These are phyloP conservation scores for Boechera stricta DNA, from an alignment of 345 rosid genomes.

Conservation along the genomic window DNA sequence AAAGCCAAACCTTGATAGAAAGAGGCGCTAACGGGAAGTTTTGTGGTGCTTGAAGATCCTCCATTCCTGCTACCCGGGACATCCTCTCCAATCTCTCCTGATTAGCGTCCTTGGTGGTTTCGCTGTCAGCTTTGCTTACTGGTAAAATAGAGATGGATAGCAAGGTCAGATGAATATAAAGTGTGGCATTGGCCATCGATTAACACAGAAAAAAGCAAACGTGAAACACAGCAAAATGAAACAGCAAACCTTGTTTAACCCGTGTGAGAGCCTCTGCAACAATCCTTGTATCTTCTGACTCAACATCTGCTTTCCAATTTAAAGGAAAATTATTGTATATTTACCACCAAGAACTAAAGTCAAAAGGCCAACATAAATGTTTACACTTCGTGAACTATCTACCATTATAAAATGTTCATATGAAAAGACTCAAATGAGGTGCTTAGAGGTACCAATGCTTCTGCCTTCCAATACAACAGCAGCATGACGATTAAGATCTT, in stretches of 20 bases:
- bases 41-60: slow-evolving; percentile 77
- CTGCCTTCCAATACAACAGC: slow-evolving; percentile 94
- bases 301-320: slow-evolving; percentile 61
- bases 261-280: too few relatives aligned
- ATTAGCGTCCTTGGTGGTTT: slow-evolving; percentile 50
- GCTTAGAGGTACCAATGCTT: slow-evolving; percentile 57
- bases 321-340: slow-evolving; percentile 28
- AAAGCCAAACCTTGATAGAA: slow-evolving; percentile 68
- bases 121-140: slow-evolving; percentile 52
- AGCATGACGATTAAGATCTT: slow-evolving; percentile 86
- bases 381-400: slow-evolving; percentile 19
- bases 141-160: slow-evolving; percentile 20
- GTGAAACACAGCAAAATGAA: slow-evolving; percentile 31
- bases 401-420: neutral
- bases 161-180: slow-evolving; percentile 26
- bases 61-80: slow-evolving; percentile 70
- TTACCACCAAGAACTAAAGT: slow-evolving; percentile 6
- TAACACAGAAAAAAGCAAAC: neutral
- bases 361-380: slow-evolving; percentile 5
- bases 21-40: slow-evolving; percentile 71
- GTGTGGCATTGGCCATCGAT: slow-evolving; percentile 6
- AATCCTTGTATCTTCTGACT: slow-evolving; percentile 70
- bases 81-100: slow-evolving; percentile 58
- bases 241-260: too few relatives aligned
- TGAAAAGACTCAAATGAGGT: slow-evolving; percentile 2